Evolutionary conservation across 495 filamentous ascomycete genomes (phyloP), one percentile per base, ranked within the genome.

Genomic region (Daldinia caldariorum): DNA sequence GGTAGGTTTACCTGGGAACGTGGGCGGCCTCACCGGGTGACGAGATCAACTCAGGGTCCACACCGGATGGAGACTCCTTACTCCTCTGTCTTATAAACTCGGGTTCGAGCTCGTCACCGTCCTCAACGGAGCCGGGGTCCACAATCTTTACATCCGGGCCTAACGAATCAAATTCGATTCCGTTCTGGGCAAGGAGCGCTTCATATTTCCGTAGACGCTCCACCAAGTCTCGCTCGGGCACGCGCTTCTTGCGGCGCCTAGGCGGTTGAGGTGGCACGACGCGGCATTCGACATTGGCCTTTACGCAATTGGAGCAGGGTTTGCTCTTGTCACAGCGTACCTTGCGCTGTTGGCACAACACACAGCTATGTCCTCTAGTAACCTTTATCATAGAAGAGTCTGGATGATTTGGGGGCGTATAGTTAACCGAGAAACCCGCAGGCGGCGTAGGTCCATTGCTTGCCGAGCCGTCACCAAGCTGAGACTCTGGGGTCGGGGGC

Each of bases 311-410:
- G 55, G 87, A 85, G 43, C 89, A 91, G 35, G 86, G 88, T 67
- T 89, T 84, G 64, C 84, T 81, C 76, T 86, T 85, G 75, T 91
- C 87, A 76, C 89, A 91, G 63, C 85, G 86, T 56, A 91, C 89
- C 77, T 91, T 91, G 54, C 88, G 83, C 65, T 86, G 87, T 69
- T 89, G 85, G 71, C 89, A 91, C 49, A 89, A 75, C 39, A 89
- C 83, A 69, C 89, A 91, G 37, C 88, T 90, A 72, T 85, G 86
- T 39, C 83, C 83, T 61, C 83, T 77, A 20, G 83, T 85, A 74
- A 85, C 78, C 70, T 85, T 85, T 68, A 84, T 77, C 59, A 74
- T 76, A 71, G 79, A 78, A 38, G 78, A 65, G 64, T 81, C 75
- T 58, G 65, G 58, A 37, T 73, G 58, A 37, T 73, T 71, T 54